Evolutionary conservation across 2,329 filamentous ascomycete species (phyloP), one percentile per base, ranked within the genome.

Genomic region (Penicillium sp.): DNA sequence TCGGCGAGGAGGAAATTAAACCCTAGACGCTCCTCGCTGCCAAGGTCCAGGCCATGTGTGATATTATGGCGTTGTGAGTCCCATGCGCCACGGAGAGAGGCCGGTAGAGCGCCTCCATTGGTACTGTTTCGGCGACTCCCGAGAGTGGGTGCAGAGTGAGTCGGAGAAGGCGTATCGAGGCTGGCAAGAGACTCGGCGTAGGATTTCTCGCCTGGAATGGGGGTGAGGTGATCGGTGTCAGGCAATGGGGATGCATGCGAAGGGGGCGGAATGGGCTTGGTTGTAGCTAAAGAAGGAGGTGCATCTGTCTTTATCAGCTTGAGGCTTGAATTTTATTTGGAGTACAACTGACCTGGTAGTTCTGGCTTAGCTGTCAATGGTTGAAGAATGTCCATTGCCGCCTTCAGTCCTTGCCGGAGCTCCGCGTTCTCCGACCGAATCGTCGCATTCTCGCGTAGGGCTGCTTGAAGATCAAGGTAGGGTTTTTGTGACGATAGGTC

Each of bases 401-500:
- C 80, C 55, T 84, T 81, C 63, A 96, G 75, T 32, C 86, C 83
- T 69, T 83, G 81, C 67, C 86, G 87, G 61, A 95, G 87, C 61
- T 92, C 89, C 58, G 85, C 83, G 76, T 94, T 93, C 75, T 96
- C 90, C 32, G 85, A 84, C 75, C 91, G 85, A 51, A 91, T 84
- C 14, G 83, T 82, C 69, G 93, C 89, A 77, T 91, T 92, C 73
- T 91, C 86, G 32, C 85, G 81, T 53, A 93, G 74, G 10, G 86
- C 89, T 29, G 84, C 80, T 73, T 95, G 90, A 20, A 96, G 82
- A 69, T 96, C 91, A 69, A 90, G 87, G 66, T 92, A 92, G 0
- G 90, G 90, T 72, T 92, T 86, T 74, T 91, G 88, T 55, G 83
- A 87, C 55, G 89, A 89, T 63, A 95, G 81, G 60, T 93, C 89